Base-by-base conservation (phyloP, 208 protist genomes). In the Phytomonas sp. region DNA sequence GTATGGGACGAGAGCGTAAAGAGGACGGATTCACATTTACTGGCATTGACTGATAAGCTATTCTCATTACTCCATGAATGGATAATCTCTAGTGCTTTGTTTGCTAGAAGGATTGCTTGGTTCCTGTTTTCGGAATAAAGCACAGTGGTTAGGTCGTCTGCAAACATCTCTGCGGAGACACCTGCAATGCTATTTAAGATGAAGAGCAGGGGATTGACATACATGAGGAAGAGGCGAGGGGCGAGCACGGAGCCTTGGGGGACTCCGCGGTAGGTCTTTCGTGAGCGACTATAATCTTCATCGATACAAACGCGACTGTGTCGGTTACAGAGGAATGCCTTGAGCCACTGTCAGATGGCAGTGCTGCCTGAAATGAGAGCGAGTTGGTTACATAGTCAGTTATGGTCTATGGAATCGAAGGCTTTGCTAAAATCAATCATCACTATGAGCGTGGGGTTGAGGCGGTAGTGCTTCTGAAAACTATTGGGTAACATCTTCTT, bases 171-270 rank as follows among this genome's bases (percentile, higher is more conserved):
- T 62, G 60, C 60, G 11, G 20, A 13, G 28, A 62, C 20, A 11
- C 60, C 60, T 28, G 60, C 5, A 29, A 60, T 60, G 28, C 23
- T n/a, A 6, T 60, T 60, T 1, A 60, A 6, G 26, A 60, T 60
- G 6, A 29, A 1, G 6, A 29, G 56, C 56, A 60, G 28, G 26
- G 56, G 56, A 29, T 60, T 60, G 56, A 60, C 56, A 29, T 60
- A 60, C 5, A 60, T n/a, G 26, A 60, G 56, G 56, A 60, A 60
- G 26, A 60, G 56, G 28, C 56, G 56, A n/a, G 56, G 56, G 56
- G 26, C 56, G 56, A 60, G 26, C 26, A 60, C 56, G 56, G 28
- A n/a, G 56, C 56, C 56, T 29, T 29, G 56, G 1, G 56, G 56
- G 26, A 60, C 56, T 30, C 56, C 56, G 56, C 56, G 56, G 28